A percentile compares a stretch with the other conserved stretches of the same genome.
phyloP scores from a whole-genome alignment of 2,329 filamentous ascomycete species.

The Pestalotiopsis sp. region DNA sequence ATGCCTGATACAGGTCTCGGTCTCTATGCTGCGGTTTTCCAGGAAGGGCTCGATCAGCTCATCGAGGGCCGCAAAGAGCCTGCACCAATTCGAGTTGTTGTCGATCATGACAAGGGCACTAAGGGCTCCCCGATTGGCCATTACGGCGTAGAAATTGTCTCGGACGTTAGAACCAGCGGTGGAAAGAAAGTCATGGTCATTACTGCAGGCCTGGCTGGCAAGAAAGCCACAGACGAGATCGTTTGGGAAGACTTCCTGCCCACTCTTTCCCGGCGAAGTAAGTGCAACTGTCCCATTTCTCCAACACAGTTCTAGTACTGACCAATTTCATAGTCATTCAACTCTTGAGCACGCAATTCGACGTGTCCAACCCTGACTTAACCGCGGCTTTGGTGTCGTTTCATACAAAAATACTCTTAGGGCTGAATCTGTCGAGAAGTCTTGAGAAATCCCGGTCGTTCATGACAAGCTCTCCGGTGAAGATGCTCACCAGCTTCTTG shows the following conservation, averaged over 20 bases:
- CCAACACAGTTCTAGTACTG: constrained; percentile 28
- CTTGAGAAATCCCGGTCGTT: constrained; percentile 70
- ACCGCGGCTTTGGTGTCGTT: constrained; percentile 74
- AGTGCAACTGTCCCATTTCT: constrained; percentile 31
- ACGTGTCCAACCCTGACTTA: constrained; percentile 65
- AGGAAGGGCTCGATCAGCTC: constrained; percentile 66
- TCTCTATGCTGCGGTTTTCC: constrained; percentile 70
- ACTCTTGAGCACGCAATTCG: constrained; percentile 71
- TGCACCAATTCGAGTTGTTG: constrained; percentile 71
- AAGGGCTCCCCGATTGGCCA: constrained; percentile 68
- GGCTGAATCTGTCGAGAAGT: constrained; percentile 65
- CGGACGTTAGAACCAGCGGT: constrained; percentile 62
- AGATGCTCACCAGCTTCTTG: constrained; percentile 84
- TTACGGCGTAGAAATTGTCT: constrained; percentile 72
- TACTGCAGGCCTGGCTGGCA: constrained; percentile 68
- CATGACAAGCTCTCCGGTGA: constrained; percentile 84
- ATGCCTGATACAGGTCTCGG: constrained; percentile 63
- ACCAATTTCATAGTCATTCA: constrained; percentile 62
- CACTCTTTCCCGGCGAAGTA: constrained; percentile 74
- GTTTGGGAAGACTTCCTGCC: constrained; percentile 73
- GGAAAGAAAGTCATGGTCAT: constrained; percentile 52
- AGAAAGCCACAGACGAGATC: constrained; percentile 74
- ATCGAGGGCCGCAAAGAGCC: constrained; percentile 68
- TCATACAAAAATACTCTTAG: constrained; percentile 76
- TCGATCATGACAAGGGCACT: constrained; percentile 70